Evolutionary conservation across 78 protist species (phyloP).

Genomic region (Cyanophora paradoxa): DNA sequence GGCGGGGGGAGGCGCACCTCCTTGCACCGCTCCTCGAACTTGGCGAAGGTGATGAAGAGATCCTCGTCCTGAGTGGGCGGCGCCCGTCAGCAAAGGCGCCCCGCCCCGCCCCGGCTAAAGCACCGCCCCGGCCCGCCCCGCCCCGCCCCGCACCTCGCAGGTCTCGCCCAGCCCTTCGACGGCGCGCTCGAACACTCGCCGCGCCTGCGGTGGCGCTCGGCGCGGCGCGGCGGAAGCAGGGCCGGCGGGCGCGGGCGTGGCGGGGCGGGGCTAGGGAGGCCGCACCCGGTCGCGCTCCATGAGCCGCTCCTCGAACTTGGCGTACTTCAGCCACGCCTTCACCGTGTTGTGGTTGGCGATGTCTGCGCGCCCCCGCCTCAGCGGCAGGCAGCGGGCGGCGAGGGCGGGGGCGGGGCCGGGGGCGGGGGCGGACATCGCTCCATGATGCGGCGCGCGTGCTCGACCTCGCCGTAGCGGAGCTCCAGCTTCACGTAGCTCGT

Average conservation of each 20-base stretch:
- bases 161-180: constrained; percentile 31
- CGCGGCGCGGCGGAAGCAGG: neutral
- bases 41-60: constrained; percentile 81
- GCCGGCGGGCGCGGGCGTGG: neutral
- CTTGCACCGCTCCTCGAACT: constrained; percentile 69
- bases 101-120: too few relatives aligned
- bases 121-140: too few relatives aligned
- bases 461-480: constrained; percentile 54
- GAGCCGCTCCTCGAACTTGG: constrained; percentile 69
- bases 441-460: constrained; percentile 55
- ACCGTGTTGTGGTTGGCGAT: constrained; percentile 4
- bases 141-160: too few relatives aligned
- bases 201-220: constrained; percentile 26
- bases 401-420: too few relatives aligned
- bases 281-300: neutral
- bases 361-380: too few relatives aligned
- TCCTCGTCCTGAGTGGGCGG: constrained; percentile 28
- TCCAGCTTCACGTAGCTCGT: constrained; percentile 66
- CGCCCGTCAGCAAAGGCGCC: too few relatives aligned
- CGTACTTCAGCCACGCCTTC: constrained; percentile 77
- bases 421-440: neutral
- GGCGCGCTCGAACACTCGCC: constrained; percentile 69
- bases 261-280: neutral
- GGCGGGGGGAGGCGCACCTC: constrained; percentile 69
- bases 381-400: too few relatives aligned